Evolutionary conservation across 768 basidiomycete species (phyloP).

Genomic region (Pleurotus djamor): DNA sequence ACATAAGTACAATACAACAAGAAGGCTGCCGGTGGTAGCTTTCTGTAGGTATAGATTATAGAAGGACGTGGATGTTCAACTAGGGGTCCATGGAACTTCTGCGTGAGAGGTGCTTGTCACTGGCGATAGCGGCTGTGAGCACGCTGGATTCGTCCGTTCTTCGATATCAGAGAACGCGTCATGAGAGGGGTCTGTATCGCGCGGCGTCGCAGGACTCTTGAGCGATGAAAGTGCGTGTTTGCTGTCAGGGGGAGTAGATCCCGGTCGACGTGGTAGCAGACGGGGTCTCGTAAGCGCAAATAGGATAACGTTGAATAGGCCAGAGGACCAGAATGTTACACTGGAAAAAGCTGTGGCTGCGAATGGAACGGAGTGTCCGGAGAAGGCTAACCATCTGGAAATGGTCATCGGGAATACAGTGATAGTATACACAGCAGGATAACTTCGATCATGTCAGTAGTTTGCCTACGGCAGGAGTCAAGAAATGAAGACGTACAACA

Average conservation of each 20-base stretch:
- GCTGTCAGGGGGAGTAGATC: neutral
- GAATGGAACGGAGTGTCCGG: conserved; percentile 26
- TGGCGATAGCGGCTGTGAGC: neutral
- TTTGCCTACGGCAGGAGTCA: neutral
- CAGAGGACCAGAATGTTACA: conserved; percentile 6
- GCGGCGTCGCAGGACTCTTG: conserved; percentile 24
- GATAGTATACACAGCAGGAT: conserved; percentile 23
- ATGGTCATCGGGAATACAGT: conserved; percentile 9
- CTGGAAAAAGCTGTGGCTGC: conserved; percentile 23
- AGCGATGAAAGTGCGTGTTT: conserved; percentile 20
- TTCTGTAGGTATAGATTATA: neutral
- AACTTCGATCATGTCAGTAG: conserved; percentile 15
- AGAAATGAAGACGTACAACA: conserved; percentile 29
- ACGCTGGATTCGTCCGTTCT: neutral
- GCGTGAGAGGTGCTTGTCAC: neutral
- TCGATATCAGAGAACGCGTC: conserved; percentile 4
- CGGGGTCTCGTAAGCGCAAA: conserved; percentile 4
- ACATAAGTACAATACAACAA: too few relatives aligned
- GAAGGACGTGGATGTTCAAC: neutral
- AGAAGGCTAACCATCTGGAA: conserved; percentile 13
- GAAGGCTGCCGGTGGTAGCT: too few relatives aligned
- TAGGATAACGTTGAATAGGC: conserved; percentile 6
- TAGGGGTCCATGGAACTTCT: neutral
- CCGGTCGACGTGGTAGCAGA: neutral
- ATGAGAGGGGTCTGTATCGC: neutral